Base-by-base conservation (phyloP, 805 yeast species). In the Barnettozyma populi region DNA sequence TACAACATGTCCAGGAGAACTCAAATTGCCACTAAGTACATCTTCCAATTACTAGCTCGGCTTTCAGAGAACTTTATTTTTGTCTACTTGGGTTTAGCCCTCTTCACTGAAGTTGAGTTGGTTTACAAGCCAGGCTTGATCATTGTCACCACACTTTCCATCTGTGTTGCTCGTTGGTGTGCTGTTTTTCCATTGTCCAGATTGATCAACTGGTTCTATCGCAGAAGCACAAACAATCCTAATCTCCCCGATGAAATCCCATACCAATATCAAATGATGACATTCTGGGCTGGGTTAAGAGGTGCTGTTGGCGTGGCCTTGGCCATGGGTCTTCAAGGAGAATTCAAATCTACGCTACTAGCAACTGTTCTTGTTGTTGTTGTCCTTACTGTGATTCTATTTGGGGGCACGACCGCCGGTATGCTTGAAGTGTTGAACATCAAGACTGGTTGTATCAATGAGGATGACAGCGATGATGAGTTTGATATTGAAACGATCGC, bases 291-390 rank as follows among this genome's bases (percentile, higher is more conserved):
- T 2, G 99, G 99, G 4, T 73, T 94, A 48, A 76, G 99, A 62
- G 99, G 99, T 50, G 99, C 99, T 1, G 99, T 94, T 32, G 99
- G 99, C 54, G 99, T 94, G 5, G 99, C 99, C 0, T 76, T 94
- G 60, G 99, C 99, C 0, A 89, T 95, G 82, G 99, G 99, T 13
- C 71, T 94, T 36, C 96, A 88, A 67, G 99, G 98, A 51, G 97
- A 92, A 61, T 82, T 87, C 47, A 92, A 90, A 54, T 82, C 84
- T 62, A 82, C 96, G 0, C 71, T 94, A 45, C 69, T 92, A 46
- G 99, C 99, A 3, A 95, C 99, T 0, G 97, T 95, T 1, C 71
- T 95, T 38, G 98, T 95, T 13, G 98, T 92, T 21, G 99, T 94
- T 10, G 99, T 94, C 27, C 71, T 94, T 41, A 94, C 99, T 0